Evolutionary conservation across 2,329 filamentous ascomycete genomes (phyloP), one percentile per base, ranked within the genome.

Genomic region (Fusarium citri): DNA sequence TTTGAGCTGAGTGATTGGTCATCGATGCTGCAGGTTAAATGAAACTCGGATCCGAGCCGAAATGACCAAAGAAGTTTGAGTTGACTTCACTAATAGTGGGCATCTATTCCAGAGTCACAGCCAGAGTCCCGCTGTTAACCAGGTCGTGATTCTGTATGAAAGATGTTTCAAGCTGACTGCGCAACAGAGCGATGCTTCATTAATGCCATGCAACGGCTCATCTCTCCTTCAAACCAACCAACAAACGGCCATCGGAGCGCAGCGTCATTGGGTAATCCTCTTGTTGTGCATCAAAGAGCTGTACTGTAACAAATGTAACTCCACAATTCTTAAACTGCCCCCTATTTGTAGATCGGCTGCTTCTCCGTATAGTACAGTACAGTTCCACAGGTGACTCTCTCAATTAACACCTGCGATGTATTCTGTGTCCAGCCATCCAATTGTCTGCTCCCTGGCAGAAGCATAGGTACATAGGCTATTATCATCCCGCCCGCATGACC

Each of bases 291-390:
- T 69, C 57, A 28, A 56, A 55, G 55, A 60, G 54, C 63, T 66
- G 68, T 59, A 43, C 63, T 66, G 68, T 59, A 43, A 60, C 66
- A 61, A 56, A 64, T 69, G 62, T 64, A 63, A 50, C 66, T 66
- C 71, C 71, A 64, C 59, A 51, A 46, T 60, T 66, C 31, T 54
- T 49, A 46, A 30, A 10, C 31, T 14, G 55, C 70, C 72, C 70
- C 68, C 67, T 58, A 66, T 68, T 42, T 55, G 56, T 59, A 64
- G 62, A 74, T 64, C 63, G 55, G 26, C 40, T 72, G 50, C 8
- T 49, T 55, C 50, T 59, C 60, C 60, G 26, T 61, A 61, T 26
- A 43, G 58, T 64, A 61, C 30, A 43, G 58, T 64, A 48, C 37
- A 28, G 41, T 51, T 30, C 41, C 28, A 23, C 25, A 42, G 43